phyloP scores from a whole-genome alignment of 768 basidiomycete genomes.

The Xanthoconium purpureum region DNA sequence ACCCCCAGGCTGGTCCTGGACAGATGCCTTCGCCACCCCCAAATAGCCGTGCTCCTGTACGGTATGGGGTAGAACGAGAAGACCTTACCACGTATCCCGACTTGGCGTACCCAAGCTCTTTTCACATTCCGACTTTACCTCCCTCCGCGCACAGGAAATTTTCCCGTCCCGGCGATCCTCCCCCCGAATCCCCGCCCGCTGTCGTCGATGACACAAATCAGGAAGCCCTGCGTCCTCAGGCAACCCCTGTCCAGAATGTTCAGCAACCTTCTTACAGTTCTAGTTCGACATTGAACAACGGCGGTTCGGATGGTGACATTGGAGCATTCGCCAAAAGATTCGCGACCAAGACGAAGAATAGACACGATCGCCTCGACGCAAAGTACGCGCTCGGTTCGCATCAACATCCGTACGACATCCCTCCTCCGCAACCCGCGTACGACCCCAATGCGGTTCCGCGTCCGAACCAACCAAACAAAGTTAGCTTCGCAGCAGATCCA shows the following conservation, averaged over 20 bases:
- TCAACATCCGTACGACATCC: conserved; percentile 60
- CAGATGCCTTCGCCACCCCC: not conserved
- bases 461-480: conserved; percentile 26
- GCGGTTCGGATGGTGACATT: conserved; percentile 17
- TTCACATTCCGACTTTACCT: conserved; percentile 11
- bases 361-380: conserved; percentile 30
- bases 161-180: not conserved
- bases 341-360: conserved; percentile 6
- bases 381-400: conserved; percentile 54
- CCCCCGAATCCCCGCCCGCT: not conserved
- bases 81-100: conserved; percentile 7
- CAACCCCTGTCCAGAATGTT: conserved; percentile 15
- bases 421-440: conserved; percentile 47
- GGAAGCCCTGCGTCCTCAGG: conserved; percentile 10
- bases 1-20: conserved; percentile 24
- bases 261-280: conserved; percentile 37
- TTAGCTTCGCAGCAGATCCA: conserved; percentile 39
- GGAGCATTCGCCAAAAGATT: conserved; percentile 17
- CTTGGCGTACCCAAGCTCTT: conserved; percentile 3
- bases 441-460: conserved; percentile 14
- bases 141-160: not conserved
- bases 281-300: conserved; percentile 36
- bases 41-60: not conserved
- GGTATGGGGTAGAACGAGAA: not conserved
- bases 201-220: conserved; percentile 2